Conservation (phyloP, 78 protist species). For the Dictyostelium purpureum region DNA sequence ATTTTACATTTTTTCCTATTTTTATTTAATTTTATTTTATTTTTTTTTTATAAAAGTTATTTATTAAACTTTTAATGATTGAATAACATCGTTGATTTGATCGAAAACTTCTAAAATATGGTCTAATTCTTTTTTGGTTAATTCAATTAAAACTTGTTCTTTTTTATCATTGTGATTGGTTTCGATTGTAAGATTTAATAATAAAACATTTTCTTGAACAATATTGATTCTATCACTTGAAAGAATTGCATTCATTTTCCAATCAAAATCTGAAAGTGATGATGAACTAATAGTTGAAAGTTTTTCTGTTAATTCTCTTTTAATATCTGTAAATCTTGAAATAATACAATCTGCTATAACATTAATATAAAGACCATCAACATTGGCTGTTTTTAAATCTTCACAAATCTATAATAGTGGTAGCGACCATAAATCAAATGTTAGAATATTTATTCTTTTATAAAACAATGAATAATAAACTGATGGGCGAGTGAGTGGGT, state of each 20-base stretch:
- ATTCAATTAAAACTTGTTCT: slow-evolving; percentile 44
- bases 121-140: slow-evolving; percentile 65
- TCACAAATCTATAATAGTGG: slow-evolving; percentile 5
- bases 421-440: too few relatives aligned
- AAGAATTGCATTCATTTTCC: slow-evolving; percentile 66
- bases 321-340: slow-evolving; percentile 68
- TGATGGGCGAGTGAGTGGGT: not conserved
- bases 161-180: slow-evolving; percentile 12
- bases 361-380: not conserved
- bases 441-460: not conserved
- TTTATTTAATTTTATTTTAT: not conserved
- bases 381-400: slow-evolving; percentile 47
- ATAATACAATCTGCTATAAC: slow-evolving; percentile 20
- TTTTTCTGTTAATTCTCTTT: slow-evolving; percentile 62
- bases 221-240: slow-evolving; percentile 71
- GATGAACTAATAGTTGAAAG: slow-evolving; percentile 42
- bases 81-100: slow-evolving; percentile 39
- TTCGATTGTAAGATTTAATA: slow-evolving; percentile 48
- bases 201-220: slow-evolving; percentile 58
- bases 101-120: slow-evolving; percentile 47
- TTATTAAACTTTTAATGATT: slow-evolving; percentile 23
- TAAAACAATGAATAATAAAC: not conserved
- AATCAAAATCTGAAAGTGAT: slow-evolving; percentile 59
- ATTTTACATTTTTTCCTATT: not conserved
- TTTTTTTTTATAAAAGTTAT: not conserved